phyloP scores from a whole-genome alignment of 2,329 filamentous ascomycete genomes.

The Diatrype stigma region DNA sequence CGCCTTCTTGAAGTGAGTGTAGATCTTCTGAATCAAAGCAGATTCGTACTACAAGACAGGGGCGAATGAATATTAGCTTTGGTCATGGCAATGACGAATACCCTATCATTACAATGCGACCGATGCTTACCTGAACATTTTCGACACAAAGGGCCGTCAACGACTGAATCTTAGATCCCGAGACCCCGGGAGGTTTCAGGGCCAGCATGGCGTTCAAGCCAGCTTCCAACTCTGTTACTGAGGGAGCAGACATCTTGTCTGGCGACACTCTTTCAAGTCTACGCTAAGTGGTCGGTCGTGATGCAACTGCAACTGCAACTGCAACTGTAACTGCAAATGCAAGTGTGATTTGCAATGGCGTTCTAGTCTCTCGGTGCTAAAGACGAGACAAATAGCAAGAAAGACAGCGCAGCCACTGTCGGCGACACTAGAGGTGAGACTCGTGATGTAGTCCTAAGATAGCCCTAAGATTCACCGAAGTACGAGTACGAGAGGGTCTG shows the following conservation, averaged over 20 bases:
- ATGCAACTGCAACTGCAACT: background rate
- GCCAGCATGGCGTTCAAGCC: conserved; percentile 87
- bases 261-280: conserved; percentile 11
- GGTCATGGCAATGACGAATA: conserved; percentile 6
- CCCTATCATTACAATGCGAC: conserved; percentile 9
- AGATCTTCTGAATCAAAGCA: conserved; percentile 91
- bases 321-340: background rate
- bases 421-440: background rate
- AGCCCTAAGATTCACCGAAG: conserved; percentile 1
- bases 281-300: background rate
- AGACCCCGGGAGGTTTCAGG: conserved; percentile 90
- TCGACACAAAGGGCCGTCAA: conserved; percentile 84
- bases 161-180: conserved; percentile 82
- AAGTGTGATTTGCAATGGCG: conserved; percentile 13
- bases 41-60: conserved; percentile 71
- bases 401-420: conserved; percentile 10
- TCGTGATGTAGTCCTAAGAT: background rate
- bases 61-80: conserved; percentile 18
- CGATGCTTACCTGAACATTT: conserved; percentile 77
- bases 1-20: conserved; percentile 94
- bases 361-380: background rate
- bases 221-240: conserved; percentile 86
- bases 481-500: background rate
- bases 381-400: conserved; percentile 7
- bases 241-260: conserved; percentile 63